These are phyloP conservation scores for Mycosphaerella sp. DNA, from an alignment of 2,329 filamentous ascomycete species.

Conservation along the genomic window DNA sequence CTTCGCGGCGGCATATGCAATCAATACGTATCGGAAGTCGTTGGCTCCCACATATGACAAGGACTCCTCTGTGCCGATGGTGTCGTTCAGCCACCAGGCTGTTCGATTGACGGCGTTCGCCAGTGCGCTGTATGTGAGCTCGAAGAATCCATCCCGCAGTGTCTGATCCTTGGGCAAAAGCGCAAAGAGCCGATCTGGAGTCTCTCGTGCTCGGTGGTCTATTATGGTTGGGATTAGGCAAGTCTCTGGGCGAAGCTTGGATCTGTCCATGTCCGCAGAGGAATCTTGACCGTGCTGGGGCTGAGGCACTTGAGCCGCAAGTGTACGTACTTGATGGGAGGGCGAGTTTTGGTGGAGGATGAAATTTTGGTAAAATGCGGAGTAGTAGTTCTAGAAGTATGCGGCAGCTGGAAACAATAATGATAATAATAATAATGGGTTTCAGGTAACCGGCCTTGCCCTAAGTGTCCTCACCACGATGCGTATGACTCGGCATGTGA, in stretches of 20 bases:
- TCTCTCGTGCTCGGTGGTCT: not conserved
- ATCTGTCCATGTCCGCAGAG: too few species aligned
- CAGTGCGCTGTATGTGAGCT: slow-evolving; percentile 13
- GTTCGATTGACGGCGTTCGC: slow-evolving; percentile 12
- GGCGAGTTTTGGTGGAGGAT: too few species aligned
- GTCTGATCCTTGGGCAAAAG: not conserved
- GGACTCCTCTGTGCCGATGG: not conserved
- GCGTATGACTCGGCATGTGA: too few species aligned
- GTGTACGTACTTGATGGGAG: too few species aligned
- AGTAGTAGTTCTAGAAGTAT: too few species aligned
- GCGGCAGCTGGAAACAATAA: too few species aligned
- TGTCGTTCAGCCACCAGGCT: slow-evolving; percentile 19
- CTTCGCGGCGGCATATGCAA: not conserved
- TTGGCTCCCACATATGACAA: not conserved
- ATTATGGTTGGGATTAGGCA: not conserved
- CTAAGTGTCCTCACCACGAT: too few species aligned
- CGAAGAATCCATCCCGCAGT: slow-evolving; percentile 11
- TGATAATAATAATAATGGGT: too few species aligned
- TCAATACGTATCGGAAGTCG: not conserved
- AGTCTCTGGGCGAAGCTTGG: not conserved
- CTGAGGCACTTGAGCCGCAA: too few species aligned
- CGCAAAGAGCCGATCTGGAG: not conserved
- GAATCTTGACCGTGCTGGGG: too few species aligned
- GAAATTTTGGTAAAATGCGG: too few species aligned
- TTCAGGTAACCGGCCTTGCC: too few species aligned